Percentiles rank a stretch among this genome's conserved stretches.
These are phyloP conservation scores for Cladosporium sp. DNA, from an alignment of 2,329 filamentous ascomycete genomes.

Conservation along the genomic window DNA sequence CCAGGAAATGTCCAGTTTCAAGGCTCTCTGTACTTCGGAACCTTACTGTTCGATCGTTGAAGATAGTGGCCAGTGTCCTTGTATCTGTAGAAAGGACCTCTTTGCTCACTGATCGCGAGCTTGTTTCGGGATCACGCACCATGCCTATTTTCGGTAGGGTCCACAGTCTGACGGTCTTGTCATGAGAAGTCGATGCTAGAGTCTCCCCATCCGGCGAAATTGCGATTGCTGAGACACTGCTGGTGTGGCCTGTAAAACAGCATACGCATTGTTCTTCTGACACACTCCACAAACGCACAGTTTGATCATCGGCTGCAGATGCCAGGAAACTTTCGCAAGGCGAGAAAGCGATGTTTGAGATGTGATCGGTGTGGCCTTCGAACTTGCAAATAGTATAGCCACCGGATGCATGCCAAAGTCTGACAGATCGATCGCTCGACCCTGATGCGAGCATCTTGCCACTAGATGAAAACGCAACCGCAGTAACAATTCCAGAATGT, in stretches of 20 bases:
- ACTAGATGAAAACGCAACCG: neutral
- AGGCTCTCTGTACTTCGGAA: no score
- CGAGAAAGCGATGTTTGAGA: neutral
- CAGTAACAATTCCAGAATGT: neutral
- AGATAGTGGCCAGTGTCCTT: no score
- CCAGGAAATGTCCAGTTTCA: no score
- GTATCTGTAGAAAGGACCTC: no score
- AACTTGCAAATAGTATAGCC: neutral
- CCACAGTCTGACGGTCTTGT: neutral
- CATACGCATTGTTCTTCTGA: neutral
- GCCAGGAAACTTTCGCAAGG: neutral
- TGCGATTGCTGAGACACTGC: neutral
- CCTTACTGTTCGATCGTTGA: no score
- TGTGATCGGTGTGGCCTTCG: neutral
- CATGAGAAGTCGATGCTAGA: neutral
- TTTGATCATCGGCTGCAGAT: neutral
- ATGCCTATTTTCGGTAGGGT: no score
- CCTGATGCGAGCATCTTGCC: neutral
- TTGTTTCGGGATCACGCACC: no score
- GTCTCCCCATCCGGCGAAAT: neutral
- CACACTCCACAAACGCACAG: neutral
- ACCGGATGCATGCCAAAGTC: neutral
- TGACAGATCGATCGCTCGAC: neutral
- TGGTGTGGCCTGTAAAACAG: neutral
- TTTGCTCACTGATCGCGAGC: no score